Base-by-base conservation (phyloP, 225 moss, liverwort and hornwort genomes). In the Polytrichum formosum region DNA sequence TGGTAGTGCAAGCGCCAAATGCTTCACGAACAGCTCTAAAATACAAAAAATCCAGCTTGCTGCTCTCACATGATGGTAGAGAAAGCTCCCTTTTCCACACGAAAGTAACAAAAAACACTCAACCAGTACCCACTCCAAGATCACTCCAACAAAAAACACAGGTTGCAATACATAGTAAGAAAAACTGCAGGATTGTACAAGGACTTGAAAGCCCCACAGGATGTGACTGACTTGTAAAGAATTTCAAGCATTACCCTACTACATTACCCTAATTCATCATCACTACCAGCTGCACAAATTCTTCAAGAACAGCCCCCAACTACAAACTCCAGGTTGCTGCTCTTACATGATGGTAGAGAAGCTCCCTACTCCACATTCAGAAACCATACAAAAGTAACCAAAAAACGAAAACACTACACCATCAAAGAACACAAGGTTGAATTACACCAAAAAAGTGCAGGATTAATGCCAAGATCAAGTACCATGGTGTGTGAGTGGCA, bases 401-500 rank as follows among this genome's bases (percentile, higher is more conserved):
- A 13, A 37, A 37, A 37, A 37, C 31, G 26, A 31, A 10, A 37
- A 37, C 9, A 37, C 37, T 37, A 37, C 10, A 37, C 46, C 46
- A 46, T 46, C 46, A 10, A 46, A 10, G 26, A 46, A 46, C 13
- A 46, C 46, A 46, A 46, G 46, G 13, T 7, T 7, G 59, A 59
- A 9, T 20, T 20, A 23, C 6, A 59, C n/a, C 59, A 22, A 22
- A 23, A 20, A 9, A 0, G 3, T 59, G 5, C 59, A 59, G 1
- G 23, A 23, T 56, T 20, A 59, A 22, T 59, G 59, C 59, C 21
- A 59, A 23, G 21, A 23, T 59, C 9, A 20, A 59, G n/a, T 59
- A 59, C 59, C 59, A 59, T 59, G 59, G n/a, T 59, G 59, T 59
- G 59, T 59, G 59, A n/a, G 23, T n/a, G 59, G 59, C 59, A 59